Percentiles rank a stretch among this genome's conserved stretches.
Evolutionary conservation across 2,329 filamentous ascomycete genomes (phyloP).

Genomic region (Sporothrix schenckii): DNA sequence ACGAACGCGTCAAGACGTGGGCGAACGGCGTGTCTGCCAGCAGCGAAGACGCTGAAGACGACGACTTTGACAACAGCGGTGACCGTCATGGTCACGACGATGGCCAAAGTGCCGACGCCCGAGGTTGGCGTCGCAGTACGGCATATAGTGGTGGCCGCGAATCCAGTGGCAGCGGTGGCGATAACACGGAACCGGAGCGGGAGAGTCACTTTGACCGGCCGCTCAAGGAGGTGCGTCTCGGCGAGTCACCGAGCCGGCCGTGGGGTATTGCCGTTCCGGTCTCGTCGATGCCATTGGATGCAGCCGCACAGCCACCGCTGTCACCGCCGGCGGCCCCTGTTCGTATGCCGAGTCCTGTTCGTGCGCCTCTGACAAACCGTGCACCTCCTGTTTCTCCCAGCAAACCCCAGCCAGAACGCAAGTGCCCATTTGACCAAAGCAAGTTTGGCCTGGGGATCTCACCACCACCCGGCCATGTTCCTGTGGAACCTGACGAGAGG

Average conservation of each 20-base stretch:
- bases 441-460: constrained; percentile 37
- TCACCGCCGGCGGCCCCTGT: constrained; percentile 63
- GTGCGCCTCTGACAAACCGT: constrained; percentile 20
- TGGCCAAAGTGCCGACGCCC: not conserved
- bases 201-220: constrained; percentile 79
- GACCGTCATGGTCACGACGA: not conserved
- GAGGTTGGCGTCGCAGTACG: not conserved
- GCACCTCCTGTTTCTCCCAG: constrained; percentile 32
- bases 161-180: constrained; percentile 38
- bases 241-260: constrained; percentile 87
- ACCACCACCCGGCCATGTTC: constrained; percentile 27
- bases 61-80: constrained; percentile 1
- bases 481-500: not conserved
- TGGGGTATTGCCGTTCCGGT: constrained; percentile 86
- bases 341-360: constrained; percentile 50
- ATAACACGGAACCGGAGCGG: constrained; percentile 60
- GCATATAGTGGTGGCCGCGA: not conserved
- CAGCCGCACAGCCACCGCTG: constrained; percentile 48
- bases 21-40: constrained; percentile 68
- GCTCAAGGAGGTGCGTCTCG: constrained; percentile 85
- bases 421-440: constrained; percentile 59
- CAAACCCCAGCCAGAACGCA: constrained; percentile 41
- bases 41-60: constrained; percentile 9
- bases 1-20: constrained; percentile 82
- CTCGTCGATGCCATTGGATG: constrained; percentile 41